Evolutionary conservation across 2,329 filamentous ascomycete genomes (phyloP).

Genomic region (Lasiodiplodia theobromae): DNA sequence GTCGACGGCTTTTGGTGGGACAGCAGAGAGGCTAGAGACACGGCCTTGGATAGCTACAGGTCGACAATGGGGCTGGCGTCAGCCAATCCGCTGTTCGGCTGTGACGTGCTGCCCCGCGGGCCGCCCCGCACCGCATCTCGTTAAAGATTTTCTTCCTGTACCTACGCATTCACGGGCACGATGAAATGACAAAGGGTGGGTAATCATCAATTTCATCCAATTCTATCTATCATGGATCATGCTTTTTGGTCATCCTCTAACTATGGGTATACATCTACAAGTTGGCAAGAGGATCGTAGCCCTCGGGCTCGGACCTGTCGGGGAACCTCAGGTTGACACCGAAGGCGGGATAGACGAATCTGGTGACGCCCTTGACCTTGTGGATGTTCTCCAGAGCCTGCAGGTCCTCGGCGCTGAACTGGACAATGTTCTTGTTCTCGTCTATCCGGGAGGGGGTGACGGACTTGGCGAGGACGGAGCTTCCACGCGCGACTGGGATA

Average conservation of each 20-base stretch:
- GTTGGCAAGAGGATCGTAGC: slow-evolving; percentile 26
- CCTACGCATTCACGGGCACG: neutral
- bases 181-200: neutral
- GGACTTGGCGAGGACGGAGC: slow-evolving; percentile 76
- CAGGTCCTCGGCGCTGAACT: slow-evolving; percentile 69
- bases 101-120: slow-evolving; percentile 11
- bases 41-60: neutral
- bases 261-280: slow-evolving; percentile 24
- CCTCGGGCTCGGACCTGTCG: slow-evolving; percentile 47
- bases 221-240: slow-evolving; percentile 16
- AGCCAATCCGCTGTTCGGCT: slow-evolving; percentile 3
- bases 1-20: neutral
- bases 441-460: slow-evolving; percentile 73
- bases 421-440: slow-evolving; percentile 71
- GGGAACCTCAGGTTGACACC: slow-evolving; percentile 58
- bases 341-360: slow-evolving; percentile 59
- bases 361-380: slow-evolving; percentile 55
- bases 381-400: slow-evolving; percentile 56
- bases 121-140: slow-evolving; percentile 6
- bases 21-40: neutral
- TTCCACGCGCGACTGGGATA: slow-evolving; percentile 68
- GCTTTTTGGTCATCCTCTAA: slow-evolving; percentile 5
- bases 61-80: neutral
- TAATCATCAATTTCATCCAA: neutral
- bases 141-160: neutral